Conservation (phyloP, 1,284 basidiomycete species). For the Ganoderma leucocontextum region DNA sequence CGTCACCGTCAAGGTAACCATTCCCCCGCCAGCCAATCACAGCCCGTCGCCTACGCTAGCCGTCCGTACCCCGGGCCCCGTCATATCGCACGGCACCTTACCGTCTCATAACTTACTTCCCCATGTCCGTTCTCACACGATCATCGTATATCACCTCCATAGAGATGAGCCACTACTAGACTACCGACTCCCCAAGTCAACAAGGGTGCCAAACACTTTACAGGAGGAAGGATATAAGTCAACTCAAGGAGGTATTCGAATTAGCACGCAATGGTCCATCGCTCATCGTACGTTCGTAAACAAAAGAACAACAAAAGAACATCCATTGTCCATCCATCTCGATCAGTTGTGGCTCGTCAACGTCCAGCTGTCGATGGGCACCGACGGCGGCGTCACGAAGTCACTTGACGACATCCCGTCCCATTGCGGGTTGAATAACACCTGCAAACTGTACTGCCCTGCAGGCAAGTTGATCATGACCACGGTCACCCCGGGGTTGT, state of each 20-base stretch:
- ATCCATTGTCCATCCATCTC: constrained; percentile 32
- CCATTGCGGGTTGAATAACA: constrained; percentile 91
- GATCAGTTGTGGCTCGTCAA: constrained; percentile 69
- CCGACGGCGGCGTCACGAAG: constrained; percentile 71
- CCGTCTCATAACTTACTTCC: background rate
- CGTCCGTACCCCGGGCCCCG: constrained; percentile 14
- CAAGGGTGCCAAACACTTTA: constrained; percentile 1
- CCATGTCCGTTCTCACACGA: background rate
- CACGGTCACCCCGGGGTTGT: constrained; percentile 83
- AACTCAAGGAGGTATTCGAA: constrained; percentile 7
- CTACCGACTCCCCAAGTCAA: background rate
- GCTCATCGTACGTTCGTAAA: constrained; percentile 14
- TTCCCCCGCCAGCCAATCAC: constrained; percentile 16
- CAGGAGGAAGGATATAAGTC: background rate
- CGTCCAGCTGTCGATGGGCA: constrained; percentile 74
- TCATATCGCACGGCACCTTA: background rate
- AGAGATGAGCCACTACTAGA: background rate
- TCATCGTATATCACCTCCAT: constrained; percentile 7
- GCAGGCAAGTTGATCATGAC: constrained; percentile 79
- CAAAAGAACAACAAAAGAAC: constrained; percentile 15
- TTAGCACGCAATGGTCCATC: constrained; percentile 20
- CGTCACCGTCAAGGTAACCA: constrained; percentile 29
- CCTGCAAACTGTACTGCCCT: constrained; percentile 77
- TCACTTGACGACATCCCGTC: constrained; percentile 61
- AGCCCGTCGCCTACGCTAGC: constrained; percentile 14